Evolutionary conservation across 306 rosid genomes (phyloP), one percentile per base, ranked within the genome.

Genomic region (Oxytropis ochrocephala): DNA sequence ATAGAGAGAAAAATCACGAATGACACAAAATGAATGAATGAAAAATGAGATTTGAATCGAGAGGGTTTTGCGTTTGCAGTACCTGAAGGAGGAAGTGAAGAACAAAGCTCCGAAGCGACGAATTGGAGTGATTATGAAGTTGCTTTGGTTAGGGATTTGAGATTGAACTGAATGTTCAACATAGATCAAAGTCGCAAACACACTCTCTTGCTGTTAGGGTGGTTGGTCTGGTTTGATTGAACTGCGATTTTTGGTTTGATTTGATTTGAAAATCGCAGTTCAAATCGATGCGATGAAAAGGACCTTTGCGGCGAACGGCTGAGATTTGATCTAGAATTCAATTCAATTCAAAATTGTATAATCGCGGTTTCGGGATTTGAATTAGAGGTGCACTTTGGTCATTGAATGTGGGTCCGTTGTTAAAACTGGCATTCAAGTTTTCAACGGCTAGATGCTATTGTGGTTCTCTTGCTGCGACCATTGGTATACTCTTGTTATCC

Each of bases 341-440:
- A 78, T 81, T 30, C 33, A n/a, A n/a, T n/a, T 24, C 3, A 33
- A 33, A 38, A 58, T 7, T 17, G 54, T 48, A 4, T 18, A 4
- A 32, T 80, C 89, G 98, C 98, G 98, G 88, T 56, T 61, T 88
- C 2, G 80, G 73, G 83, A 85, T 93, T 93, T 84, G 96, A 90
- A 88, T 77, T 6, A 0, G 19, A 35, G 44, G 86, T 90, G 78
- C 58, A 38, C 51, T 83, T 78, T 75, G n/a, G 98, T 87, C 80
- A 75, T 2, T 47, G 17, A 0, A 10, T 10, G 72, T 52, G 67
- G 55, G 53, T n/a, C 35, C 64, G 18, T 16, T 70, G 50, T 67
- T 50, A 74, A 43, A 17, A 7, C 63, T 30, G 29, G 39, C 59
- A 60, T 89, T 89, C 80, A 83, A 89, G 86, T 44, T 81, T 78